Evolutionary conservation across 2,329 filamentous ascomycete species (phyloP).

Genomic region (Phaeomoniella chlamydospora): DNA sequence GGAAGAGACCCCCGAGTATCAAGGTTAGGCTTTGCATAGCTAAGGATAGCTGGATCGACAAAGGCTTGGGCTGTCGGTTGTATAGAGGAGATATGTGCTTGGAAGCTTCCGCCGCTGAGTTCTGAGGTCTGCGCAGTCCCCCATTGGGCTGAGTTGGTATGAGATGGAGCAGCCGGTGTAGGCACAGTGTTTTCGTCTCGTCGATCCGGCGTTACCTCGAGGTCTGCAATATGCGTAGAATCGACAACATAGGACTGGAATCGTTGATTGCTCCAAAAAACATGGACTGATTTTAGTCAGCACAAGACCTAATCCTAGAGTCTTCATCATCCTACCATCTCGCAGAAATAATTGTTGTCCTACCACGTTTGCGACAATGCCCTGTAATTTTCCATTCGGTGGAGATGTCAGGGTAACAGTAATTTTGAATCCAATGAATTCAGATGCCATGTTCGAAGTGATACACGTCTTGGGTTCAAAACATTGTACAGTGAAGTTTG

Average conservation of each 20-base stretch:
- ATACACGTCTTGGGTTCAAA: too few relatives aligned
- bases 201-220: slow-evolving; percentile 33
- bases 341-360: slow-evolving; percentile 55
- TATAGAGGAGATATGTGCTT: slow-evolving; percentile 5
- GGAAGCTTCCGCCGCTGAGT: neutral
- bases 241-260: slow-evolving; percentile 41
- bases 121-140: neutral
- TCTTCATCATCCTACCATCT: slow-evolving; percentile 51
- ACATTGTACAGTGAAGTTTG: neutral
- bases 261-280: slow-evolving; percentile 34
- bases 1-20: slow-evolving; percentile 3
- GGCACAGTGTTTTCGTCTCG: slow-evolving; percentile 7
- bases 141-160: slow-evolving; percentile 4
- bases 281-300: slow-evolving; percentile 25
- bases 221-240: slow-evolving; percentile 42
- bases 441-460: slow-evolving; percentile 49
- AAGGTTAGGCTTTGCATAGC: slow-evolving; percentile 33
- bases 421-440: slow-evolving; percentile 66
- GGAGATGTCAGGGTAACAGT: slow-evolving; percentile 56
- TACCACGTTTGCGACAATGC: slow-evolving; percentile 56
- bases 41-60: slow-evolving; percentile 72
- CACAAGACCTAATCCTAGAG: slow-evolving; percentile 24
- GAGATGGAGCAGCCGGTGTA: slow-evolving; percentile 3
- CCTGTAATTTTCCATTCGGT: slow-evolving; percentile 49
- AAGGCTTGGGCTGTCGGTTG: slow-evolving; percentile 35